Evolutionary conservation across 1,284 basidiomycete genomes (phyloP).

Genomic region (Prillingera fragicola): DNA sequence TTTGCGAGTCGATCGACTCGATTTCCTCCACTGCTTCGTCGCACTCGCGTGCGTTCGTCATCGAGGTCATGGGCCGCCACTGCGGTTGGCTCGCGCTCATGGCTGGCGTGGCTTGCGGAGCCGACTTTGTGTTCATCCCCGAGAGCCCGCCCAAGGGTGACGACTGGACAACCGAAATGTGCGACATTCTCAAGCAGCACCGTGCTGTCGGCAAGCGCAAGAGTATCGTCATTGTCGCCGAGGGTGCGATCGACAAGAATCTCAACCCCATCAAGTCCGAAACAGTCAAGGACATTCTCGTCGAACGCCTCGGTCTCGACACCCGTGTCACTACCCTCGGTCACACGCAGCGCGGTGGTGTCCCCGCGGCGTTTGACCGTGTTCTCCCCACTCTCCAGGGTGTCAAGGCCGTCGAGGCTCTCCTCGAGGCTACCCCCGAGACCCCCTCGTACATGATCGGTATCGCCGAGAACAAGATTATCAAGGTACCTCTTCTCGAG

Average conservation of each 20-base stretch:
- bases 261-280: conserved; percentile 86
- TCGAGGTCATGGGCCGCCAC: conserved; percentile 98
- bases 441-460: conserved; percentile 98
- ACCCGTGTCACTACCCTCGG: conserved; percentile 97
- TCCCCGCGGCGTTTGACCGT: conserved; percentile 86
- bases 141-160: conserved; percentile 75
- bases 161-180: conserved; percentile 90
- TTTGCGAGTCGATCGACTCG: conserved; percentile 96
- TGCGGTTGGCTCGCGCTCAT: conserved; percentile 96
- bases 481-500: conserved; percentile 80
- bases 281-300: conserved; percentile 82
- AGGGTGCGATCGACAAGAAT: conserved; percentile 83
- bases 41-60: conserved; percentile 94
- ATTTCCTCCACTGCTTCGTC: conserved; percentile 95
- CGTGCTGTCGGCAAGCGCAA: conserved; percentile 89
- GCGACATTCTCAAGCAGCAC: conserved; percentile 82
- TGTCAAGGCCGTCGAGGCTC: conserved; percentile 82
- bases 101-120: conserved; percentile 87
- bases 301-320: conserved; percentile 82
- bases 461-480: conserved; percentile 91
- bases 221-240: conserved; percentile 96
- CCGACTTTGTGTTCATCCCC: conserved; percentile 96
- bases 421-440: conserved; percentile 81
- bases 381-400: conserved; percentile 92
- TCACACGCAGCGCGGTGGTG: conserved; percentile 92